These are phyloP conservation scores for Geum urbanum DNA, from an alignment of 306 rosid species.

Conservation along the genomic window DNA sequence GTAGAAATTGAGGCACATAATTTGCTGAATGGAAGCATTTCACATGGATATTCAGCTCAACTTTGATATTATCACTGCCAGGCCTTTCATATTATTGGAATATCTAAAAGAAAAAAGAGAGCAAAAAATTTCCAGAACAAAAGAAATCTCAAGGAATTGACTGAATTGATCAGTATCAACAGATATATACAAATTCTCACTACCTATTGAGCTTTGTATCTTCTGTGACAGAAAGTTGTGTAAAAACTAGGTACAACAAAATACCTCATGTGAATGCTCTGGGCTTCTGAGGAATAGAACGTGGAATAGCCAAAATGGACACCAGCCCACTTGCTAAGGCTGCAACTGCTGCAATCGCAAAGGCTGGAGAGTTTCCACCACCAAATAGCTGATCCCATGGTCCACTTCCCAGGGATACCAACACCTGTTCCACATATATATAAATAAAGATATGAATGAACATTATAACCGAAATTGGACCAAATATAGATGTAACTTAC, in stretches of 20 bases:
- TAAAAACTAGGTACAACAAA: constrained; percentile 35
- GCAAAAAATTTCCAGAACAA: constrained; percentile 19
- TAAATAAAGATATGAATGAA: constrained; percentile 28
- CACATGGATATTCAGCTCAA: constrained; percentile 15
- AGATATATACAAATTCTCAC: constrained; percentile 40
- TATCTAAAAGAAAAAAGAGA: constrained; percentile 18
- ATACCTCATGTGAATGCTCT: constrained; percentile 65
- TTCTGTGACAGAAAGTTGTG: constrained; percentile 23
- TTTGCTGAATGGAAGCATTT: constrained; percentile 15
- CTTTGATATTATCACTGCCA: constrained; percentile 8
- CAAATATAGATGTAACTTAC: constrained; percentile 8
- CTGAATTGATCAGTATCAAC: constrained; percentile 14
- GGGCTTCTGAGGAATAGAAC: constrained; percentile 59
- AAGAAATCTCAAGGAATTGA: constrained; percentile 24
- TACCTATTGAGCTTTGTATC: constrained; percentile 29
- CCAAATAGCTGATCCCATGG: constrained; percentile 99
- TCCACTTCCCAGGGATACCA: constrained; percentile 93
- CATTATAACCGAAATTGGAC: constrained; percentile 17
- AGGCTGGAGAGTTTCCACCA: constrained; percentile 95
- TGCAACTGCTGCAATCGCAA: constrained; percentile 81
- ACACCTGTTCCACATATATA: constrained; percentile 42
- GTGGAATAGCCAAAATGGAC: constrained; percentile 80
- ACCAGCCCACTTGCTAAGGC: constrained; percentile 79
- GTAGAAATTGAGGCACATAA: background rate
- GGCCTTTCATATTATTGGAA: constrained; percentile 23